A percentile compares a stretch with the other conserved stretches of the same genome.
These are phyloP conservation scores for Russula lepida DNA, from an alignment of 768 basidiomycete genomes.

Conservation along the genomic window DNA sequence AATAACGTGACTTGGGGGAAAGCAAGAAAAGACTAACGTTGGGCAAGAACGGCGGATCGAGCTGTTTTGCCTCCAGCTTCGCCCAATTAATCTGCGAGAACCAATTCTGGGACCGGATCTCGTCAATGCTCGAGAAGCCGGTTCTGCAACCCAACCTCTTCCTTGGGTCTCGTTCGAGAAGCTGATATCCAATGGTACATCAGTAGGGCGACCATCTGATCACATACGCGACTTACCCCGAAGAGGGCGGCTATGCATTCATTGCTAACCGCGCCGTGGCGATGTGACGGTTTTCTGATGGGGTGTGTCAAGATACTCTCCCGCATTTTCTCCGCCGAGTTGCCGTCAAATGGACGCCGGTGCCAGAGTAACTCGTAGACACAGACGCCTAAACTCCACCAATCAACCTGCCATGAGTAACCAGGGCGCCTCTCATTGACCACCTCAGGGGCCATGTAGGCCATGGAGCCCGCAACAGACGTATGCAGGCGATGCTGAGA, in stretches of 20 bases:
- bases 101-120: conserved; percentile 81
- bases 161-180: conserved; percentile 75
- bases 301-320: conserved; percentile 77
- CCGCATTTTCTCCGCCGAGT: conserved; percentile 81
- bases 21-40: conserved; percentile 55
- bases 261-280: conserved; percentile 43
- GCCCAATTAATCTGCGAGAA: conserved; percentile 78
- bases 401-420: conserved; percentile 89
- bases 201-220: background rate
- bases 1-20: conserved; percentile 1
- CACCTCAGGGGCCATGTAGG: conserved; percentile 99
- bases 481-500: conserved; percentile 83
- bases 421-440: conserved; percentile 63
- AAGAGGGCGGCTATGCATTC: conserved; percentile 59
- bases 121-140: conserved; percentile 61
- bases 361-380: conserved; percentile 85
- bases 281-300: conserved; percentile 57
- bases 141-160: conserved; percentile 75
- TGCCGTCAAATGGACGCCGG: conserved; percentile 82
- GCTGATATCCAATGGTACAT: conserved; percentile 34
- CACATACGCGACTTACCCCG: conserved; percentile 41
- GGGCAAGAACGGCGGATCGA: conserved; percentile 80
- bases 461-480: conserved; percentile 96
- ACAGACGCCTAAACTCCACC: conserved; percentile 92
- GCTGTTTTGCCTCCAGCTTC: conserved; percentile 56